phyloP scores from a whole-genome alignment of 2,329 filamentous ascomycete genomes.

The Aspergillus quadrilineatus region DNA sequence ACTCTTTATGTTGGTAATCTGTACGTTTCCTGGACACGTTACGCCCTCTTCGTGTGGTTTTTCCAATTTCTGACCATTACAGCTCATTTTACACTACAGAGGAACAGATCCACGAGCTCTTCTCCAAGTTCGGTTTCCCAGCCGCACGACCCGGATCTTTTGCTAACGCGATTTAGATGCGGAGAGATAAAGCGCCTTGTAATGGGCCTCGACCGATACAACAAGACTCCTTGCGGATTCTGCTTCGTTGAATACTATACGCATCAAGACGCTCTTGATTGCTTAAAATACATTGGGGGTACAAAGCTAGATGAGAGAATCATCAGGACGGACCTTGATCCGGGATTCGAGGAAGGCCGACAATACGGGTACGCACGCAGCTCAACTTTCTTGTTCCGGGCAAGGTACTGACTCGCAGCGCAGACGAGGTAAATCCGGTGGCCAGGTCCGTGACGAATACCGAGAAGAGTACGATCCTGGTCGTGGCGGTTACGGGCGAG shows the following conservation, averaged over 20 bases:
- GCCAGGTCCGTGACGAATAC: slow-evolving; percentile 97
- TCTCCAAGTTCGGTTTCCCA: slow-evolving; percentile 67
- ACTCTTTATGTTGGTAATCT: slow-evolving; percentile 98
- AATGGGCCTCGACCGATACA: slow-evolving; percentile 96
- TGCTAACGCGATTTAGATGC: slow-evolving; percentile 50
- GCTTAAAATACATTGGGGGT: slow-evolving; percentile 97
- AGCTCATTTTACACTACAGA: slow-evolving; percentile 98
- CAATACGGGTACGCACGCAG: slow-evolving; percentile 70
- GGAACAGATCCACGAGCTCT: slow-evolving; percentile 97
- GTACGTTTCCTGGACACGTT: slow-evolving; percentile 50
- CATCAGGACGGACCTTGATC: slow-evolving; percentile 91
- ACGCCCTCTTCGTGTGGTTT: not conserved
- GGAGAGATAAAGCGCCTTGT: slow-evolving; percentile 97
- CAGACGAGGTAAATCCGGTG: slow-evolving; percentile 84
- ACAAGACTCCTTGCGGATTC: slow-evolving; percentile 97
- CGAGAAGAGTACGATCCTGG: slow-evolving; percentile 96
- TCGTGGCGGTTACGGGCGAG: slow-evolving; percentile 81
- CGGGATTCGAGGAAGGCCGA: slow-evolving; percentile 90
- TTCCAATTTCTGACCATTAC: slow-evolving; percentile 8
- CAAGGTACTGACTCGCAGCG: slow-evolving; percentile 3
- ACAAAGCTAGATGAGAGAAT: slow-evolving; percentile 97
- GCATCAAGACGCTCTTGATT: slow-evolving; percentile 94
- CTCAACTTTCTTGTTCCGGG: not conserved
- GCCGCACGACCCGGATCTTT: not conserved
- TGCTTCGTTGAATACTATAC: slow-evolving; percentile 99